A percentile compares a stretch with the other conserved stretches of the same genome.
Conservation (phyloP, 2,329 filamentous ascomycete genomes). For the Ophiostoma angusticollis region DNA sequence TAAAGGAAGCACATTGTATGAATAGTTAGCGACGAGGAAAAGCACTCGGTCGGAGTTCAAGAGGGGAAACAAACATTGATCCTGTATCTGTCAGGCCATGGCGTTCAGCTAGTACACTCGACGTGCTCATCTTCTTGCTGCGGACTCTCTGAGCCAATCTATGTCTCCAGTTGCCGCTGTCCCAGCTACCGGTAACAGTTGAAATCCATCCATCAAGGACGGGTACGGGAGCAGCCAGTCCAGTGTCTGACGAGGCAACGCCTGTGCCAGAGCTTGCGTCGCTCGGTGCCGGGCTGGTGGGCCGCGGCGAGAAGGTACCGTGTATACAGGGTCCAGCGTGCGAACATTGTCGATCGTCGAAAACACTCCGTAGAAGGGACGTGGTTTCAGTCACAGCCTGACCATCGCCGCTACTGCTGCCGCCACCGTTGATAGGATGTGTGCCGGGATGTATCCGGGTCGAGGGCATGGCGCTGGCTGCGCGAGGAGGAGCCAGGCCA, state of each 20-base stretch:
- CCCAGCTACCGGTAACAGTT: conserved; percentile 26
- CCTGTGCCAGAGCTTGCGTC: conserved; percentile 20
- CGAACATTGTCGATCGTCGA: conserved; percentile 24
- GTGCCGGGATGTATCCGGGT: conserved; percentile 8
- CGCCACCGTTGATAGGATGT: conserved; percentile 8
- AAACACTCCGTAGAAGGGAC: conserved; percentile 29
- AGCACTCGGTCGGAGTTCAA: background rate
- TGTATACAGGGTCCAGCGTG: conserved; percentile 49
- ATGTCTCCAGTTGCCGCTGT: conserved; percentile 33
- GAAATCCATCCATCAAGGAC: conserved; percentile 28
- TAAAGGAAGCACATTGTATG: background rate
- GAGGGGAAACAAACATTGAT: conserved; percentile 47
- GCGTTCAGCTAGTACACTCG: conserved; percentile 55
- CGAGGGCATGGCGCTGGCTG: conserved; percentile 9
- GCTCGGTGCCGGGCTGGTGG: conserved; percentile 34
- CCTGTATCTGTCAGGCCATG: conserved; percentile 63
- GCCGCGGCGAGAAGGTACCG: conserved; percentile 63
- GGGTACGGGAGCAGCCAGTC: conserved; percentile 23
- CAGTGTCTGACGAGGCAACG: conserved; percentile 21
- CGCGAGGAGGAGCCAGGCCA: background rate
- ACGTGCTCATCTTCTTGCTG: conserved; percentile 56
- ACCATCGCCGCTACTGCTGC: conserved; percentile 10
- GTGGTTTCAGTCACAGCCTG: conserved; percentile 34
- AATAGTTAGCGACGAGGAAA: background rate
- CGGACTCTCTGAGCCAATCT: conserved; percentile 23